Percentiles rank a stretch among this genome's conserved stretches.
Conservation (phyloP, 2,329 filamentous ascomycete genomes). For the Ophiostoma himal-ulmi region DNA sequence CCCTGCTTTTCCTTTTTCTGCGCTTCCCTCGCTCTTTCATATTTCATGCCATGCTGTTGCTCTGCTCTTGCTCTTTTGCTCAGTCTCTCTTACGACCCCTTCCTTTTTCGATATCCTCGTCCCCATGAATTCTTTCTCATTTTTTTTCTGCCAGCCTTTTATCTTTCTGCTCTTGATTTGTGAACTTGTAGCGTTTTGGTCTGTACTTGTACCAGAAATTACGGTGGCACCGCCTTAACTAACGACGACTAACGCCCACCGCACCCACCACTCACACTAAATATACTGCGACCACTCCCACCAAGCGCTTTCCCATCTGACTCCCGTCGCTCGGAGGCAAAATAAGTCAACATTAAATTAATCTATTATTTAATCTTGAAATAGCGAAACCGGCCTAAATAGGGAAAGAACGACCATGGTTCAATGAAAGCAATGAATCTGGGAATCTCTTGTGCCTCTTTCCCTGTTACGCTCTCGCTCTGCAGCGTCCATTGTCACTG, state of each 20-base stretch:
- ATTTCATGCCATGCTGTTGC: not conserved
- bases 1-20: not conserved
- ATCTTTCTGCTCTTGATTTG: not conserved
- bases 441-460: slow-evolving; percentile 14
- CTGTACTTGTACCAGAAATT: not conserved
- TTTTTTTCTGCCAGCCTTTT: not conserved
- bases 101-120: not conserved
- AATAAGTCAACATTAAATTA: not conserved
- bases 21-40: slow-evolving; percentile 13
- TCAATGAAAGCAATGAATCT: slow-evolving; percentile 15
- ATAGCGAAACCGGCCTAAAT: not conserved
- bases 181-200: not conserved
- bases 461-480: not conserved
- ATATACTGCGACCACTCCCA: slow-evolving; percentile 11
- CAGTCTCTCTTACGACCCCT: not conserved
- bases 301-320: slow-evolving; percentile 17
- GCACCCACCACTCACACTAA: slow-evolving; percentile 9
- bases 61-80: not conserved
- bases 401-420: slow-evolving; percentile 9
- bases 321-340: slow-evolving; percentile 19
- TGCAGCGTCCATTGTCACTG: not conserved
- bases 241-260: slow-evolving; percentile 3
- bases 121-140: not conserved
- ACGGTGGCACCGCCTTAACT: not conserved
- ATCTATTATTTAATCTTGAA: not conserved